phyloP scores from a whole-genome alignment of 306 rosid genomes.

The Biancaea sappan region DNA sequence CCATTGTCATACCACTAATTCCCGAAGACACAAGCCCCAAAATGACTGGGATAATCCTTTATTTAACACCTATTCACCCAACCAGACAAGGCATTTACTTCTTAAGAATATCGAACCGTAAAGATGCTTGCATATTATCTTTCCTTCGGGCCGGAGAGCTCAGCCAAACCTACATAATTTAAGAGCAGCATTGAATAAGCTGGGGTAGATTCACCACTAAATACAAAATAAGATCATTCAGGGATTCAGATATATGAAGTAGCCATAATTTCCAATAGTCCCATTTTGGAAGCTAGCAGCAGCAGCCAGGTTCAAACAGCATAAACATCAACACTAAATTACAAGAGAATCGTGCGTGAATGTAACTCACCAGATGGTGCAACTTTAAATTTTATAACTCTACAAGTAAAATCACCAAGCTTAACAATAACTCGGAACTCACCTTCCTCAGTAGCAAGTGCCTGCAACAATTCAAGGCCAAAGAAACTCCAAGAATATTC shows the following conservation, averaged over 20 bases:
- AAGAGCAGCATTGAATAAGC: neutral
- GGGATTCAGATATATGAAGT: neutral
- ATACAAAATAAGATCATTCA: slow-evolving; percentile 13
- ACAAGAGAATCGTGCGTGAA: neutral
- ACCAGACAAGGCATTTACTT: slow-evolving; percentile 73
- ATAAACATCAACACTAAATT: slow-evolving; percentile 1
- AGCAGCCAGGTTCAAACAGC: slow-evolving; percentile 8
- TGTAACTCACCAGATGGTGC: neutral
- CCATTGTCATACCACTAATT: slow-evolving; percentile 62
- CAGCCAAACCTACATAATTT: slow-evolving; percentile 52
- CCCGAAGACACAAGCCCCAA: slow-evolving; percentile 55
- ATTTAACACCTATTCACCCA: slow-evolving; percentile 65
- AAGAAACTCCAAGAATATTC: slow-evolving; percentile 68
- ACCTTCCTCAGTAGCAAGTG: slow-evolving; percentile 72
- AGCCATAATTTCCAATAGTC: neutral
- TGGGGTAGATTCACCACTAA: neutral
- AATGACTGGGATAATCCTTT: slow-evolving; percentile 48
- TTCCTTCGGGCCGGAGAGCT: slow-evolving; percentile 56
- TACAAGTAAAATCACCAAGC: neutral
- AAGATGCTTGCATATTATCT: slow-evolving; percentile 53
- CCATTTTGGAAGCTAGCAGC: slow-evolving; percentile 2
- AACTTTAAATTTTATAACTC: neutral
- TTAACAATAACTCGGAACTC: slow-evolving; percentile 27
- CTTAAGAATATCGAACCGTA: slow-evolving; percentile 47
- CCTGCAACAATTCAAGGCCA: slow-evolving; percentile 86